A percentile compares a stretch with the other conserved stretches of the same genome.
These are phyloP conservation scores for Trametopsis cervina DNA, from an alignment of 768 basidiomycete genomes.

Conservation along the genomic window DNA sequence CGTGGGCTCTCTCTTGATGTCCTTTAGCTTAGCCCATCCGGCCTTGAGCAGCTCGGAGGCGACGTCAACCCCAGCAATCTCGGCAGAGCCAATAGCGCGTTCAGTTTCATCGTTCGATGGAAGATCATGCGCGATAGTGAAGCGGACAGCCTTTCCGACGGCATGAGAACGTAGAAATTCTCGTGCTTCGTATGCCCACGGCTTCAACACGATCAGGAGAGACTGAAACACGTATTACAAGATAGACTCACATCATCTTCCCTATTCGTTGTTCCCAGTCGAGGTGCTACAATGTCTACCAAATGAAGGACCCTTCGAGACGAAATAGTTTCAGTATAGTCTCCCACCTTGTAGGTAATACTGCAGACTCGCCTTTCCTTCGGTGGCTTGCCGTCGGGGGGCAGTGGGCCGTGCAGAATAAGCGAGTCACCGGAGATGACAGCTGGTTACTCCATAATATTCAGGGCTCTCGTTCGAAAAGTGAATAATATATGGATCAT, in stretches of 20 bases:
- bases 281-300: constrained; percentile 79
- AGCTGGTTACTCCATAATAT: constrained; percentile 41
- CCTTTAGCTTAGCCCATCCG: constrained; percentile 95
- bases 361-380: constrained; percentile 76
- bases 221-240: background rate
- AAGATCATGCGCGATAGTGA: constrained; percentile 75
- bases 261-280: constrained; percentile 65
- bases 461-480: constrained; percentile 13
- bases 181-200: constrained; percentile 88
- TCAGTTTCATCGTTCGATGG: constrained; percentile 67
- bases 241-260: constrained; percentile 72
- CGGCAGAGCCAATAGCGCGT: constrained; percentile 75
- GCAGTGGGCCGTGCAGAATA: constrained; percentile 69
- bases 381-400: constrained; percentile 77
- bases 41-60: constrained; percentile 69
- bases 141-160: constrained; percentile 89
- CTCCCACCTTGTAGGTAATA: too few relatives aligned
- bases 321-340: too few relatives aligned
- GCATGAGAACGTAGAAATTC: constrained; percentile 82
- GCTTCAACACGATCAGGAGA: constrained; percentile 34
- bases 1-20: constrained; percentile 73
- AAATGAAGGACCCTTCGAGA: constrained; percentile 79
- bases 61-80: constrained; percentile 67
- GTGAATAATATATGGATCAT: constrained; percentile 14
- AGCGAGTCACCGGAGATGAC: constrained; percentile 90